These are phyloP conservation scores for Fusarium sp. DNA, from an alignment of 2,329 filamentous ascomycete species.

Conservation along the genomic window DNA sequence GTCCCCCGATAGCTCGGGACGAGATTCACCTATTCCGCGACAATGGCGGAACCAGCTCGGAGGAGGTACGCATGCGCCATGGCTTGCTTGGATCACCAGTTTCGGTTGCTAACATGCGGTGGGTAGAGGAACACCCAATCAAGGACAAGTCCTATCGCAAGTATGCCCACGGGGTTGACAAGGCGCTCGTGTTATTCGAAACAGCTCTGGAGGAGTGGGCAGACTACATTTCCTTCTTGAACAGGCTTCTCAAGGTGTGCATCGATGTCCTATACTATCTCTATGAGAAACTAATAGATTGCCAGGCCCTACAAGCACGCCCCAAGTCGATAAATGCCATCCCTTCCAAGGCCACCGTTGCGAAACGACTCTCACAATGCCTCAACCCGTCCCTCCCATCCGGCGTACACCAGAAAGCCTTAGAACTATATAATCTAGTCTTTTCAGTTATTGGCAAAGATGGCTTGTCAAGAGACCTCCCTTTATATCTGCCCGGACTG, in stretches of 20 bases:
- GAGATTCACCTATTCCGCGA: slow-evolving; percentile 78
- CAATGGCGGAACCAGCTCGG: slow-evolving; percentile 82
- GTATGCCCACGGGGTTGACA: slow-evolving; percentile 89
- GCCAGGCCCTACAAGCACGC: slow-evolving; percentile 86
- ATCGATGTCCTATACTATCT: neutral
- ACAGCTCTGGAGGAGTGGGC: slow-evolving; percentile 97
- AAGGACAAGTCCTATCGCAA: slow-evolving; percentile 81
- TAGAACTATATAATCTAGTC: slow-evolving; percentile 92
- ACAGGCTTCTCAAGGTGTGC: slow-evolving; percentile 84
- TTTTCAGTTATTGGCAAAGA: slow-evolving; percentile 88
- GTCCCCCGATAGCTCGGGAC: slow-evolving; percentile 87
- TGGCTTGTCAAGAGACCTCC: slow-evolving; percentile 82
- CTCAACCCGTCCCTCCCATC: slow-evolving; percentile 93
- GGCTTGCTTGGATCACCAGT: neutral
- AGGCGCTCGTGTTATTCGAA: slow-evolving; percentile 89
- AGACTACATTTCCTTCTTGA: slow-evolving; percentile 98
- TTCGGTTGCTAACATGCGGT: slow-evolving; percentile 13
- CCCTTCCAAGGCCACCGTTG: slow-evolving; percentile 83
- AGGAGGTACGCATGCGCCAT: slow-evolving; percentile 68
- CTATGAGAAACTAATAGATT: slow-evolving; percentile 3
- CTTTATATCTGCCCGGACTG: slow-evolving; percentile 89
- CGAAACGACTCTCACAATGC: slow-evolving; percentile 94
- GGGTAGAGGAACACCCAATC: slow-evolving; percentile 62
- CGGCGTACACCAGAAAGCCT: slow-evolving; percentile 95
- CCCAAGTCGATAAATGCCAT: slow-evolving; percentile 77